Conservation (phyloP, 2,329 filamentous ascomycete species). For the Canariomyces notabilis region DNA sequence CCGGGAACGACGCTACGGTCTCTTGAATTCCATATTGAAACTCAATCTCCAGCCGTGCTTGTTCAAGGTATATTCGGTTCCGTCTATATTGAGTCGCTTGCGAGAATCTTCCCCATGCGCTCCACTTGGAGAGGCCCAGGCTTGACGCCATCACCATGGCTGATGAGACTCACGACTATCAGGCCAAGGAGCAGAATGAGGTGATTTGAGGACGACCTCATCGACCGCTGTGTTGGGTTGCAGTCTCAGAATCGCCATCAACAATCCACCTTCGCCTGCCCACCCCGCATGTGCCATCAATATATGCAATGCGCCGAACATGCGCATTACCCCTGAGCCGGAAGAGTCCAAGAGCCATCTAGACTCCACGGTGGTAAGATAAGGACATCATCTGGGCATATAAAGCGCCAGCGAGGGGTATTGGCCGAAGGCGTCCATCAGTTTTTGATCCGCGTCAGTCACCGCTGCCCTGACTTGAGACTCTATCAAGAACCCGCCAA, state of each 20-base stretch:
- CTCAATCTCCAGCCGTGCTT: constrained; percentile 5
- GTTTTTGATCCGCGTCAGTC: too few species aligned
- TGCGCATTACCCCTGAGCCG: too few species aligned
- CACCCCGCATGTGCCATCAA: background rate
- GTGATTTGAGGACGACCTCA: background rate
- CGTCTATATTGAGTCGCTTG: constrained; percentile 7
- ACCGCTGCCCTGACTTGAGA: too few species aligned
- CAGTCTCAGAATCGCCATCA: constrained; percentile 16
- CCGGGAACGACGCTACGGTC: constrained; percentile 14
- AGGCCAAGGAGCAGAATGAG: background rate
- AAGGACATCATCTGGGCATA: too few species aligned
- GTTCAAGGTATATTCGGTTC: constrained; percentile 3
- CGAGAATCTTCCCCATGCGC: background rate
- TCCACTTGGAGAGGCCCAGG: background rate
- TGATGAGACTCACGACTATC: constrained; percentile 1
- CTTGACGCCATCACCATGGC: background rate
- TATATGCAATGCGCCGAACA: too few species aligned
- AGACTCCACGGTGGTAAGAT: too few species aligned
- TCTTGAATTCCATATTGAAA: constrained; percentile 4
- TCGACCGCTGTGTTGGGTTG: constrained; percentile 8
- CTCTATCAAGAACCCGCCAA: constrained; percentile 6
- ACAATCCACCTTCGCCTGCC: constrained; percentile 8
- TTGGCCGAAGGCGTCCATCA: too few species aligned
- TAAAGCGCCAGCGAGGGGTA: too few species aligned
- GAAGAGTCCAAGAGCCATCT: too few species aligned